Evolutionary conservation across 2,329 filamentous ascomycete genomes (phyloP).

Genomic region (Alternaria solani): DNA sequence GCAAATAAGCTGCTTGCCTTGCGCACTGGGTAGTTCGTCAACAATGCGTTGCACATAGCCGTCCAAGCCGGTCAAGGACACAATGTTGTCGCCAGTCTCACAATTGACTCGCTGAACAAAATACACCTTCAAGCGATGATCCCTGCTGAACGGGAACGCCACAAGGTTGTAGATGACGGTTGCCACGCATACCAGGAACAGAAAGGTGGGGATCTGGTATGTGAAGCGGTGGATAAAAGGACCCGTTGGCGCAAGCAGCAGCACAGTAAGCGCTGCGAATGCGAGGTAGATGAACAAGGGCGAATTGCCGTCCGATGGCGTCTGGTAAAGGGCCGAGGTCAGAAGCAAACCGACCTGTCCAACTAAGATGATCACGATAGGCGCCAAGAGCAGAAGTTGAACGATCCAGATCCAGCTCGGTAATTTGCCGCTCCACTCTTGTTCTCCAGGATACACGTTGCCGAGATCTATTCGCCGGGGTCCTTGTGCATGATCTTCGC

Average conservation of each 20-base stretch:
- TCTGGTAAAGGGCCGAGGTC: slow-evolving; percentile 78
- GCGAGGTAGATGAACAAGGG: slow-evolving; percentile 75
- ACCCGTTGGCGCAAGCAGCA: slow-evolving; percentile 77
- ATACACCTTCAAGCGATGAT: slow-evolving; percentile 83
- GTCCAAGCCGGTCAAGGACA: slow-evolving; percentile 59
- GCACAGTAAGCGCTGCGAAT: slow-evolving; percentile 71
- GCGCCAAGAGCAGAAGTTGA: slow-evolving; percentile 82
- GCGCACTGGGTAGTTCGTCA: slow-evolving; percentile 72
- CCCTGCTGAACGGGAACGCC: slow-evolving; percentile 86
- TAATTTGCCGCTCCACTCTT: slow-evolving; percentile 81
- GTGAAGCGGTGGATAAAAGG: slow-evolving; percentile 90
- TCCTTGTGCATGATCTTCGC: slow-evolving; percentile 43
- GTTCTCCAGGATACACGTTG: slow-evolving; percentile 71
- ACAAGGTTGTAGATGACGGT: slow-evolving; percentile 86
- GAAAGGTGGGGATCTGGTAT: slow-evolving; percentile 79
- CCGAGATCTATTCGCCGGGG: slow-evolving; percentile 46
- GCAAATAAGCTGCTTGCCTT: slow-evolving; percentile 62
- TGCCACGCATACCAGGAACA: slow-evolving; percentile 75
- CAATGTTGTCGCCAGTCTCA: slow-evolving; percentile 71
- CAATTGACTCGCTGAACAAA: slow-evolving; percentile 85
- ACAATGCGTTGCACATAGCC: slow-evolving; percentile 64
- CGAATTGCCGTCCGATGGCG: slow-evolving; percentile 81
- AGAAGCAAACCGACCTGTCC: slow-evolving; percentile 79
- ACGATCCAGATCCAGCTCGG: slow-evolving; percentile 87
- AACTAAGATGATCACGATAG: slow-evolving; percentile 77